Evolutionary conservation across 2,329 filamentous ascomycete genomes (phyloP).

Genomic region (Sporothrix brunneoviolacea): DNA sequence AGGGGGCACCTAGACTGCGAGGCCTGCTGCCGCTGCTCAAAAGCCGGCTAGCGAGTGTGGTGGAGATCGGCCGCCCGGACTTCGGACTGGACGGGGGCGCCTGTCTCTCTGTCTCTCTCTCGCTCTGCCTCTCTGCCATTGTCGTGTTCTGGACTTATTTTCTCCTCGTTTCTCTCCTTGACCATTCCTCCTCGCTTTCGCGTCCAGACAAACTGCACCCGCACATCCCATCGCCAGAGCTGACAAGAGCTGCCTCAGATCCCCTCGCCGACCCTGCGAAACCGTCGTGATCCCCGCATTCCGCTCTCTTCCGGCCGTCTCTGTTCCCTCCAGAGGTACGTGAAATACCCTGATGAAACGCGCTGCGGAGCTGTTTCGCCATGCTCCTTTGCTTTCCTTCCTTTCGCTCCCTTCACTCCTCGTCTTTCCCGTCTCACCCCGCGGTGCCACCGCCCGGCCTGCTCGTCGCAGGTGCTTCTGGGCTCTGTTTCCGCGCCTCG

Average conservation of each 20-base stretch:
- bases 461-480: not conserved
- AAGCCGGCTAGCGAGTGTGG: not conserved
- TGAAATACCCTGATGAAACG: too few species aligned
- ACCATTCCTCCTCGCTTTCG: not conserved
- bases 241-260: not conserved
- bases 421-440: not conserved
- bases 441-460: not conserved
- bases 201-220: not conserved
- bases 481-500: not conserved
- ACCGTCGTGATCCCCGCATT: constrained; percentile 3
- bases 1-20: too few species aligned
- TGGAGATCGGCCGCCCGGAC: not conserved
- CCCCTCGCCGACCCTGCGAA: not conserved
- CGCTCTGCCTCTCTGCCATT: too few species aligned
- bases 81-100: not conserved
- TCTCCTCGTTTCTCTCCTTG: not conserved
- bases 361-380: constrained; percentile 12
- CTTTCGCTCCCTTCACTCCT: not conserved
- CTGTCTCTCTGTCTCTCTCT: not conserved
- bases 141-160: not conserved
- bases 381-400: not conserved
- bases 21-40: not conserved
- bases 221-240: not conserved
- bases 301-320: not conserved
- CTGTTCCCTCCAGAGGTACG: too few species aligned